Evolutionary conservation across 768 basidiomycete genomes (phyloP), one percentile per base, ranked within the genome.

Genomic region (Podaxis mareebaensis): DNA sequence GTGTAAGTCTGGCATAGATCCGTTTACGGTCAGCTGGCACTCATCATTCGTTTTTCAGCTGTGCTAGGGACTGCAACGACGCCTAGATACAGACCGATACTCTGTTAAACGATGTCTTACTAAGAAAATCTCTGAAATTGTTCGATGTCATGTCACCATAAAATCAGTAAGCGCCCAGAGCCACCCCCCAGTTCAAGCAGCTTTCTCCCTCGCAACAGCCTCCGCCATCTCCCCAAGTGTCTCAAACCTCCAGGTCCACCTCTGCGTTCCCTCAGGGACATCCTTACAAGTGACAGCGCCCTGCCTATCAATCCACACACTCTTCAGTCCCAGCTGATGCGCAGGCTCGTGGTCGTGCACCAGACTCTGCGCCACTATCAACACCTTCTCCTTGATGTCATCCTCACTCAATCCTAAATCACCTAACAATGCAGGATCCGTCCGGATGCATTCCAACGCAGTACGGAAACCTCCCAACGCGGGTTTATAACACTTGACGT

Each of bases 401-500:
- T 76, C 75, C 11, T 64, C 61, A n/a, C 59, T 67, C 30, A 68
- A 46, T 20, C 59, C 67, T 0, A 66, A 60, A 52, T 72, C 65
- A 4, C 76, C 77, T n/a, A 83, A 70, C 66, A 83, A 66, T 20
- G 73, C 68, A 0, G 78, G 75, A 53, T 86, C 75, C 4, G 75
- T 69, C 39, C 72, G 71, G 15, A 83, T 77, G 12, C 76, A 79
- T 56, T 79, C 75, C 38, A 90, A 74, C 40, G 78, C 81, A 24
- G 79, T 75, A 57, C 77, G 69, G 71, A 88, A 86, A 58, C 85
- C 86, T 8, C 77, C 79, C 5, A 80, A 76, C 6, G 83, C 81
- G 22, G 89, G 91, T 70, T 92, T 92, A 75, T 91, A 92, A 39
- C 83, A 84, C n/a, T 84, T 83, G 4, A 84, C 81, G 65, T 90